Evolutionary conservation across 2,329 filamentous ascomycete genomes (phyloP), one percentile per base, ranked within the genome.

Genomic region (Trichoderma simmonsii): DNA sequence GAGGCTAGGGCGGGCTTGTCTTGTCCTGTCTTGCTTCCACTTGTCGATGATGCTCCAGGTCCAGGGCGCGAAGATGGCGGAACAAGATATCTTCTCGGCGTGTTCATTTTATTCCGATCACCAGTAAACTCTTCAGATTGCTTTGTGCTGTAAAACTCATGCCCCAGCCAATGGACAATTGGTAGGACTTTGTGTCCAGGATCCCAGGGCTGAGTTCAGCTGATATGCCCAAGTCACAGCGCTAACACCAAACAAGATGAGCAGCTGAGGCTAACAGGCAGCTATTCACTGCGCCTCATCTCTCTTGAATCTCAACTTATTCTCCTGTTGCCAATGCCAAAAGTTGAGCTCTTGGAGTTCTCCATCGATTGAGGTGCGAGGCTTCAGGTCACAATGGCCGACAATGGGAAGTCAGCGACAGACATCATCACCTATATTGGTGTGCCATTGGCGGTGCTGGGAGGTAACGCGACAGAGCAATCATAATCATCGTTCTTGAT

Each of bases 341-440:
- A 54, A 24, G 21, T 54, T 54, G 48, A 54, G 21, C 21, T 12
- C 11, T 3, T 54, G 11, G 48, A 54, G 11, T 24, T 54, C 48
- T 14, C n/a, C 11, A 12, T 6, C 24, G 28, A 12, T 32, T 18
- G 24, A 48, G 51, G 18, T 36, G 51, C 21, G 15, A n/a, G 48
- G 11, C 34, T 14, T 21, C 2, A 8, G 18, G 11, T 39, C 57
- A 48, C 1, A 5, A 79, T 79, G 78, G 72, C 77, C 85, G 75
- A 78, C 68, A 76, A 78, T 74, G 78, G 77, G 69, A 75, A 72
- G 36, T 81, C 79, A 7, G 79, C 84, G 54, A 81, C 83, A 11
- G 84, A 88, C 73, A 85, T 88, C 71, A 88, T 88, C 78, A 88
- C 86, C 28, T 87, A 86, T 71, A 84, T 88, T 51, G 86, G 86